Evolutionary conservation across 768 basidiomycete species (phyloP).

Genomic region (Lactarius deliciosus): DNA sequence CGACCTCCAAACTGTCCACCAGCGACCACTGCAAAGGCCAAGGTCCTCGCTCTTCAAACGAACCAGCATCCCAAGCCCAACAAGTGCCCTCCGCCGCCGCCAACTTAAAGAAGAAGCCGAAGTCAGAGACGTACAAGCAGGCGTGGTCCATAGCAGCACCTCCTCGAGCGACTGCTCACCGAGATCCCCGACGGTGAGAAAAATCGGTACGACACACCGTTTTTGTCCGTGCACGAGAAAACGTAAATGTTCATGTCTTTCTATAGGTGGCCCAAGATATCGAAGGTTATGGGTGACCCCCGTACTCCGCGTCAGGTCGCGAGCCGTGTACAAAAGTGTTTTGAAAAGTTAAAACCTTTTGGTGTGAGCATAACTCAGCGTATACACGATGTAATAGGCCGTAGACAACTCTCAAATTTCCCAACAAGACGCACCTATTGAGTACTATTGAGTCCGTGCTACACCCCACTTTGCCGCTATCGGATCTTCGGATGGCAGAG

Average conservation of each 20-base stretch:
- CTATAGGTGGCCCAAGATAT: conserved; percentile 76
- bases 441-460: too few relatives aligned
- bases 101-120: conserved; percentile 38
- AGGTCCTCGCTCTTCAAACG: conserved; percentile 5
- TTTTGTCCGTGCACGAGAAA: not conserved
- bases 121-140: conserved; percentile 79
- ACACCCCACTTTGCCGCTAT: too few relatives aligned
- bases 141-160: conserved; percentile 78
- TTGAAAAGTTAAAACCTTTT: conserved; percentile 51
- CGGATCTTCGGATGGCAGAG: too few relatives aligned
- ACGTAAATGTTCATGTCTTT: conserved; percentile 11
- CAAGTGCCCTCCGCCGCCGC: conserved; percentile 3
- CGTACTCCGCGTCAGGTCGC: conserved; percentile 84
- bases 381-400: too few relatives aligned
- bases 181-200: conserved; percentile 77
- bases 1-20: conserved; percentile 1
- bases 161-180: conserved; percentile 70
- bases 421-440: too few relatives aligned
- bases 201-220: conserved; percentile 52
- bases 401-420: too few relatives aligned
- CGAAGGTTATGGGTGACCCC: conserved; percentile 73
- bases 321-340: conserved; percentile 85
- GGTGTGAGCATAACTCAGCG: too few relatives aligned
- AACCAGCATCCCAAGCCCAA: conserved; percentile 9
- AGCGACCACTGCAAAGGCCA: conserved; percentile 18